phyloP scores from a whole-genome alignment of 2,329 filamentous ascomycete species.

The Scleromitrula shiraiana region DNA sequence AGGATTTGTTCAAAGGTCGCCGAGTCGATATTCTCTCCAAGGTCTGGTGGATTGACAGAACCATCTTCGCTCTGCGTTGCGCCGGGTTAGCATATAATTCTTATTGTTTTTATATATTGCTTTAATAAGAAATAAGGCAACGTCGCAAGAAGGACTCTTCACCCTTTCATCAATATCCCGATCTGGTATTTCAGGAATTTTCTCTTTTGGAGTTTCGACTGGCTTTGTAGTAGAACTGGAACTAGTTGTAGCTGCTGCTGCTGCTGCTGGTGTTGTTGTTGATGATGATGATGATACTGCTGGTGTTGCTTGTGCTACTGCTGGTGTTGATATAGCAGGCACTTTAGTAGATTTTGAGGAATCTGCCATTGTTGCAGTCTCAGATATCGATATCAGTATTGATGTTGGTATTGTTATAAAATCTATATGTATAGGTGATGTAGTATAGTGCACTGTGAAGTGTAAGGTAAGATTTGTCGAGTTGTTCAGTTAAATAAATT shows the following conservation, averaged over 20 bases:
- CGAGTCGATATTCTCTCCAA: slow-evolving; percentile 70
- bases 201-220: background rate
- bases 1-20: slow-evolving; percentile 88
- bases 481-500: no score
- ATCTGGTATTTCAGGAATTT: background rate
- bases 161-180: slow-evolving; percentile 13
- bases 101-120: background rate
- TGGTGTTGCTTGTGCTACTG: no score
- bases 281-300: background rate
- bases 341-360: no score
- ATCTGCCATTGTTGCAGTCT: no score
- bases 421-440: no score
- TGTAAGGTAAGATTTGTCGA: no score
- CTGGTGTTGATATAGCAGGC: no score
- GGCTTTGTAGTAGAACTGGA: background rate
- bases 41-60: slow-evolving; percentile 37
- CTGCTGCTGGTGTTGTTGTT: background rate
- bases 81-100: slow-evolving; percentile 8
- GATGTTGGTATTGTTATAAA: no score
- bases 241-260: background rate
- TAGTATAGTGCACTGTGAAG: no score
- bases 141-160: background rate
- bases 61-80: slow-evolving; percentile 28
- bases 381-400: no score
- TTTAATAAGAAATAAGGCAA: background rate